Conservation (phyloP, 1,284 basidiomycete genomes). For the Pisolithus thermaeus region DNA sequence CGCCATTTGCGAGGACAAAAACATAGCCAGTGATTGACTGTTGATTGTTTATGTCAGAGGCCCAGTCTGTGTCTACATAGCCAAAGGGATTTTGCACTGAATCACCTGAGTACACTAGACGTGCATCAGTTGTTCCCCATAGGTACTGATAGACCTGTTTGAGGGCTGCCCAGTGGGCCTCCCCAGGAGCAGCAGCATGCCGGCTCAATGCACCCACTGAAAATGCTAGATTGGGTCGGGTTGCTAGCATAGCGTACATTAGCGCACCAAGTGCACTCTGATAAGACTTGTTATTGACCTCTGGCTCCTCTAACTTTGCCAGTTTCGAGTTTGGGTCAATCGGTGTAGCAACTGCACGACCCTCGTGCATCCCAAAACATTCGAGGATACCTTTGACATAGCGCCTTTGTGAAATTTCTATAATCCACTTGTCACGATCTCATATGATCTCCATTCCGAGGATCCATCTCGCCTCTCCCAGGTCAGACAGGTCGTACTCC, state of each 20-base stretch:
- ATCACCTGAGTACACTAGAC: slow-evolving; percentile 17
- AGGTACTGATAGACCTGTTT: slow-evolving; percentile 21
- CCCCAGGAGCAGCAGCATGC: slow-evolving; percentile 1
- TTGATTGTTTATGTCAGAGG: neutral
- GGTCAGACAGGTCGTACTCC: neutral
- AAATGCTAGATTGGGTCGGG: slow-evolving; percentile 2
- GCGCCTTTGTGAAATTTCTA: neutral
- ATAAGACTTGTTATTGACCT: neutral
- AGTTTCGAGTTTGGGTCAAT: neutral
- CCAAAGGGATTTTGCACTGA: slow-evolving; percentile 9
- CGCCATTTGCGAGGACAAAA: neutral
- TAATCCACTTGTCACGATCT: neutral
- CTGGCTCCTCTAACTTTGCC: neutral
- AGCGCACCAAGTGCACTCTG: neutral
- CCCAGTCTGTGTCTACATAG: slow-evolving; percentile 28
- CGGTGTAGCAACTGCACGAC: neutral
- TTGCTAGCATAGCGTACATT: slow-evolving; percentile 4
- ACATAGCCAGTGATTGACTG: neutral
- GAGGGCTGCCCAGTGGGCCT: slow-evolving; percentile 2
- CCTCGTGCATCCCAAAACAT: neutral
- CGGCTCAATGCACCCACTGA: slow-evolving; percentile 2
- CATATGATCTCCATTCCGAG: neutral
- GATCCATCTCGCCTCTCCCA: neutral
- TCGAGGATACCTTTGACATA: neutral
- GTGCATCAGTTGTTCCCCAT: slow-evolving; percentile 15